Percentiles rank a stretch among this genome's conserved stretches.
Conservation (phyloP, 2,329 filamentous ascomycete genomes). For the Atkinsonella hypoxylon region DNA sequence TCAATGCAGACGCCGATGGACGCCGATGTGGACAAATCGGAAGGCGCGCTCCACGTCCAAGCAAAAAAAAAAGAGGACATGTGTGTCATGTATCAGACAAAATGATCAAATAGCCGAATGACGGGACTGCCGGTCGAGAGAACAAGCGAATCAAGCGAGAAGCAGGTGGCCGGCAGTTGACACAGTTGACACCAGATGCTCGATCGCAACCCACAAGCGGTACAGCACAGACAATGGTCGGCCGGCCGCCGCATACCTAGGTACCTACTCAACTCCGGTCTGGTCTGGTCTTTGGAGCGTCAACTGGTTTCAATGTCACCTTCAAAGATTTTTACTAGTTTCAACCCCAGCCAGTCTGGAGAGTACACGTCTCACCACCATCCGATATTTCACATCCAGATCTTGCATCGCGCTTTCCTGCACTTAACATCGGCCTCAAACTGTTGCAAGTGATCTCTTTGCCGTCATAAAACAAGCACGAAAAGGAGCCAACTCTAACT, state of each 20-base stretch:
- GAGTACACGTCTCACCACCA: neutral
- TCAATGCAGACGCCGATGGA: neutral
- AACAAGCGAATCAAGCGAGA: neutral
- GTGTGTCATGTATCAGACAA: neutral
- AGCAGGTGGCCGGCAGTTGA: neutral
- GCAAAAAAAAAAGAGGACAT: neutral
- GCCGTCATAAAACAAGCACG: neutral
- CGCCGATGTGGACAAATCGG: neutral
- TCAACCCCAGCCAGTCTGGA: neutral
- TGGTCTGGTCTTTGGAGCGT: too few relatives aligned
- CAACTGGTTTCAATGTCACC: too few relatives aligned
- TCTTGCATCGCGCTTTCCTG: slow-evolving; percentile 1
- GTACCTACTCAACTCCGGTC: too few relatives aligned
- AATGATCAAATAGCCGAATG: neutral
- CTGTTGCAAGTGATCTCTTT: neutral
- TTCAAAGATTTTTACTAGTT: neutral
- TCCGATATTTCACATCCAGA: too few relatives aligned
- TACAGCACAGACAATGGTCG: neutral
- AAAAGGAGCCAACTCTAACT: too few relatives aligned
- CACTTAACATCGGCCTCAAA: neutral
- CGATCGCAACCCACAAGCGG: neutral
- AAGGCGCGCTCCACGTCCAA: neutral
- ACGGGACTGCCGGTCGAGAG: neutral
- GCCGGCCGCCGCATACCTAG: too few relatives aligned
- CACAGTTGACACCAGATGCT: neutral